A percentile compares a stretch with the other conserved stretches of the same genome.
Evolutionary conservation across 805 yeast genomes (phyloP).

Genomic region (Wickerhamomyces kurtzmanii): DNA sequence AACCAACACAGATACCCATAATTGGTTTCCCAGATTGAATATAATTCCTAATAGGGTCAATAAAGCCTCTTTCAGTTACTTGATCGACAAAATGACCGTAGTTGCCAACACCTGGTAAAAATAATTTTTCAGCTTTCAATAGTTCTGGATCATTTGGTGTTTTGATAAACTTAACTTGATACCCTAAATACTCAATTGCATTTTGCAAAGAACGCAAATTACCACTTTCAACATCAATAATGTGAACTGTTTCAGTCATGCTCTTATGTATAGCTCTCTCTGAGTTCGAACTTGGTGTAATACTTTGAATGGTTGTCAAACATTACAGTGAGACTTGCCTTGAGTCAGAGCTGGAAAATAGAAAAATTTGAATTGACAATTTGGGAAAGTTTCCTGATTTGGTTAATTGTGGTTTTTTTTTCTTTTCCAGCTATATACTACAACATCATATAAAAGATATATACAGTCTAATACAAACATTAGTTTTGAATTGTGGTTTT

Average conservation of each 20-base stretch:
- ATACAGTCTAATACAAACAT: no score
- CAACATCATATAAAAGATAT: no score
- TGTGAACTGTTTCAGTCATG: conserved; percentile 26
- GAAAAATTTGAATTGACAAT: no score
- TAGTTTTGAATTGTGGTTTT: no score
- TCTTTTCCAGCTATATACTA: no score
- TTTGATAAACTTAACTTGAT: conserved; percentile 50
- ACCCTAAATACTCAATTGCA: conserved; percentile 76
- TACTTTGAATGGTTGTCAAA: no score
- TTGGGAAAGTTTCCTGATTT: no score
- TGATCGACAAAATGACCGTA: conserved; percentile 87
- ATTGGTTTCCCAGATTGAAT: conserved; percentile 72
- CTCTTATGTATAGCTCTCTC: no score
- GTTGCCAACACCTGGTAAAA: conserved; percentile 96
- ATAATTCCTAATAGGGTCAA: conserved; percentile 54
- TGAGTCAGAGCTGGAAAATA: no score
- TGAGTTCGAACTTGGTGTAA: no score
- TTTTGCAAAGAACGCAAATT: conserved; percentile 83
- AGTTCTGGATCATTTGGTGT: conserved; percentile 43
- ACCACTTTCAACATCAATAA: conserved; percentile 92
- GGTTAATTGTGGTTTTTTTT: no score
- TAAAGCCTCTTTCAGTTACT: conserved; percentile 50
- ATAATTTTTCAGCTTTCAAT: conserved; percentile 41
- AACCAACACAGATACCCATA: conserved; percentile 97
- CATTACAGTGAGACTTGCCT: no score